Conservation (phyloP, 768 basidiomycete genomes). For the Obba rivulosa region DNA sequence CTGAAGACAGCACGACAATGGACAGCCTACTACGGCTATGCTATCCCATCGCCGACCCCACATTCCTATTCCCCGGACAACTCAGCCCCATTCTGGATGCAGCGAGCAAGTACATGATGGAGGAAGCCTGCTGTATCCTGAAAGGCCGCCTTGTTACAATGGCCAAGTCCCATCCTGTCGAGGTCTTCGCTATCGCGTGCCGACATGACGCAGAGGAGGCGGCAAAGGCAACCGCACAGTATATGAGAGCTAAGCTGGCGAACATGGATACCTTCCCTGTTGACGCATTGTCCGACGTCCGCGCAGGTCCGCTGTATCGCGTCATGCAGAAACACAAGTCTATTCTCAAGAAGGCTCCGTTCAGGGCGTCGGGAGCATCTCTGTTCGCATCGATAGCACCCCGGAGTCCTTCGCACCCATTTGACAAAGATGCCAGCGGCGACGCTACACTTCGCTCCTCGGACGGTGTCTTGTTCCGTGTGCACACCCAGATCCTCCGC, state of each 20-base stretch:
- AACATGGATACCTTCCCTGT: too few species aligned
- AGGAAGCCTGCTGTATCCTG: conserved; percentile 15
- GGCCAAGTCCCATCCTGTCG: neutral
- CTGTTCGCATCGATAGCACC: too few species aligned
- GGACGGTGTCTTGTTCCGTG: conserved; percentile 36
- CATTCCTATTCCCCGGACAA: conserved; percentile 1
- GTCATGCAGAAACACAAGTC: too few species aligned
- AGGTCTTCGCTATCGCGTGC: too few species aligned
- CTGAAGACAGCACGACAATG: conserved; percentile 5
- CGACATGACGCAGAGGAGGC: too few species aligned
- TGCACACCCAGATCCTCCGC: conserved; percentile 28
- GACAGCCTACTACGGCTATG: conserved; percentile 18
- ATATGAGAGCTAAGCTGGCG: neutral
- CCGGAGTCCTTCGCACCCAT: too few species aligned
- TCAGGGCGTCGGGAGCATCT: too few species aligned
- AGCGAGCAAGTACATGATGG: conserved; percentile 21
- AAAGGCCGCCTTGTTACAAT: neutral
- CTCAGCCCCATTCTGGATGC: conserved; percentile 13
- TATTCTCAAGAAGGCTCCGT: too few species aligned
- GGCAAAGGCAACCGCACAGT: neutral
- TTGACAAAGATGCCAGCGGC: too few species aligned
- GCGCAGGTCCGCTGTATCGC: too few species aligned
- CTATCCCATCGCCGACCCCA: conserved; percentile 27
- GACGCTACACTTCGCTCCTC: too few species aligned
- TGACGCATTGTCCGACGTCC: too few species aligned